Base-by-base conservation (phyloP, 2,329 filamentous ascomycete genomes). In the Ophiocordyceps sinensis region DNA sequence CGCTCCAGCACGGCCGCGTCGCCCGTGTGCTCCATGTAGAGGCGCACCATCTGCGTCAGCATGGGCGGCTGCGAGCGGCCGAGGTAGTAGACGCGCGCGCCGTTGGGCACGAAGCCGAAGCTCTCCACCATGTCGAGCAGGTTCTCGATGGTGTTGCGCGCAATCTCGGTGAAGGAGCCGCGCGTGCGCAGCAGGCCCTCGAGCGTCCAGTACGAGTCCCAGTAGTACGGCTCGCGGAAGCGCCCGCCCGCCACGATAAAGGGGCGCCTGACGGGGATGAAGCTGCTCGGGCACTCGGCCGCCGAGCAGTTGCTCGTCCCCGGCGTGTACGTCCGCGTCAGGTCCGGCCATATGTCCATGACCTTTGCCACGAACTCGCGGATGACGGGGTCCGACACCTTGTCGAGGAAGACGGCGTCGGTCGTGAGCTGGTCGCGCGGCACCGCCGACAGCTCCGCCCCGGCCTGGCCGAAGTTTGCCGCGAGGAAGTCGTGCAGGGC, bases 231-330 rank as follows among this genome's bases (percentile, higher is more conserved):
- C 57, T 83, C 79, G 29, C 78, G 67, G 63, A 83, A 83, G 28
- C 79, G 74, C n/a, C 79, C 78, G 12, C 78, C 78, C 4, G 78
- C 77, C 14, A 83, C 70, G n/a, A 83, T 76, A 51, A 83, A 82
- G 3, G 76, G 78, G 43, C 75, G 71, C 50, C 79, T 79, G 44
- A 82, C 54, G 7, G 77, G 74, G 42, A 82, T 73, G 57, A 79
- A 82, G 53, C 77, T 81, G 49, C 70, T 69, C 29, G 76, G 75
- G 45, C 77, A 82, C 29, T 66, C 67, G 23, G 3, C 23, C 3
- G 23, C 23, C 9, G 65, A 62, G 61, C 77, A 82, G 49, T 35
- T 35, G 32, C 17, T 17, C 9, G 69, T 70, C 21, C 52, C 67
- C 17, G 53, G 53, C n/a, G 63, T 55, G 53, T 81, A 82, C 19